phyloP scores from a whole-genome alignment of 2,329 filamentous ascomycete species.

The Beauveria rudraprayagi region DNA sequence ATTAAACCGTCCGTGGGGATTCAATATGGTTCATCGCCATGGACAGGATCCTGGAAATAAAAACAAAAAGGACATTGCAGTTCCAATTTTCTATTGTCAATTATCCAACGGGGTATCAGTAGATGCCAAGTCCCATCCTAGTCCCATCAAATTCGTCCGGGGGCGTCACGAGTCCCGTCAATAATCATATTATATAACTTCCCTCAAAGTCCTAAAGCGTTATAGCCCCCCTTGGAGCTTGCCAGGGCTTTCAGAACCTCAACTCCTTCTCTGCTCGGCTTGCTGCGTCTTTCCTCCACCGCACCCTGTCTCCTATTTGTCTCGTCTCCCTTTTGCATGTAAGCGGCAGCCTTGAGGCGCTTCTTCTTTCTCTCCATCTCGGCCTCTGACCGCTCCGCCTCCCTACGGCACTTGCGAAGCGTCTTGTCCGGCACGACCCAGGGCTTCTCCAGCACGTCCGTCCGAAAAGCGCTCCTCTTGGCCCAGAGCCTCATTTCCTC shows the following conservation, averaged over 20 bases:
- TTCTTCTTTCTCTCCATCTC: constrained; percentile 20
- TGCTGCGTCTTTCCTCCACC: neutral
- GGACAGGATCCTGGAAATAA: neutral
- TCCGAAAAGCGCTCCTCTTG: constrained; percentile 41
- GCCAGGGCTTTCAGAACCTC: constrained; percentile 11
- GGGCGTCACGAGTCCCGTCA: neutral
- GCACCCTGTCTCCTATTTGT: neutral
- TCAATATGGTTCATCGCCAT: neutral
- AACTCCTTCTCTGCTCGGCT: constrained; percentile 2
- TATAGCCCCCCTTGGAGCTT: constrained; percentile 22
- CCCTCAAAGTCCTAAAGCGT: constrained; percentile 26
- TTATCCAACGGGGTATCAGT: neutral
- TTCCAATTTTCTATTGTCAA: neutral
- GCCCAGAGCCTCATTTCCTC: constrained; percentile 54
- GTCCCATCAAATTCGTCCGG: neutral
- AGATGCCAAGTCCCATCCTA: neutral
- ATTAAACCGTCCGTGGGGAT: neutral
- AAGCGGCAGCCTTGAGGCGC: constrained; percentile 15
- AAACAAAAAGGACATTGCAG: neutral
- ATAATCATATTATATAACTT: neutral
- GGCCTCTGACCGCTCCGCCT: constrained; percentile 31
- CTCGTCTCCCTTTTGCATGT: neutral
- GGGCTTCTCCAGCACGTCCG: constrained; percentile 39
- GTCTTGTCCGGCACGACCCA: constrained; percentile 47
- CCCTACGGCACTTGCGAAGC: constrained; percentile 41